Evolutionary conservation across 2,329 filamentous ascomycete species (phyloP), one percentile per base, ranked within the genome.

Genomic region (Zymoseptoria passerinii): DNA sequence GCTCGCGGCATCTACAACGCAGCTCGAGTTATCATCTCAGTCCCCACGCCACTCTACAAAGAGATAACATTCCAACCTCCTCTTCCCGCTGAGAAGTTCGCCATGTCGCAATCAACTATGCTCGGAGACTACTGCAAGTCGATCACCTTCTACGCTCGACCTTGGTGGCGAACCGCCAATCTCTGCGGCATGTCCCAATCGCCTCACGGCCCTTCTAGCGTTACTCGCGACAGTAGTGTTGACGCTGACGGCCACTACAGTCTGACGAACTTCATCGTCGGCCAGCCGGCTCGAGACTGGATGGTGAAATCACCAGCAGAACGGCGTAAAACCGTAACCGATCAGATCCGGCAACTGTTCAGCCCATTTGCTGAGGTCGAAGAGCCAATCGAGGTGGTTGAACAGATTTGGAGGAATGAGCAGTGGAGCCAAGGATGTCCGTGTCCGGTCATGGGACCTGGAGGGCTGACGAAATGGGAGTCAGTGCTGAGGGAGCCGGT

Each of bases 111-210:
- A 28, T 60, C 64, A 0, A 65, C 65, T n/a, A 60, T 52, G 48
- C 58, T 63, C 5, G 80, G 80, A 2, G 77, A 77, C 60, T 81
- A 81, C 63, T 76, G 74, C 53, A 83, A 84, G 66, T 76, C 75
- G 5, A 80, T 83, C 55, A 64, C 78, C 8, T 70, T 76, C 28
- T 82, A 77, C 67, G 57, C 67, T 0, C 65, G 66, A 4, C 76
- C 79, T 0, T 82, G 76, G 66, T 83, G 81, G 81, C 66, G 71
- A 1, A 65, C 71, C 0, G 58, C 67, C 0, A 75, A 77, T 0
- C 73, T 77, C 40, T 79, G 75, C 58, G 82, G 81, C 2, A 69
- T 78, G 0, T 68, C 72, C 0, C 74, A 77, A 54, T 65, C 65
- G 1, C 78, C 76, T 0, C 76, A 77, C 52, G 80, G 80, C 0